Base-by-base conservation (phyloP, 768 basidiomycete genomes). In the Plicaturopsis crispa region DNA sequence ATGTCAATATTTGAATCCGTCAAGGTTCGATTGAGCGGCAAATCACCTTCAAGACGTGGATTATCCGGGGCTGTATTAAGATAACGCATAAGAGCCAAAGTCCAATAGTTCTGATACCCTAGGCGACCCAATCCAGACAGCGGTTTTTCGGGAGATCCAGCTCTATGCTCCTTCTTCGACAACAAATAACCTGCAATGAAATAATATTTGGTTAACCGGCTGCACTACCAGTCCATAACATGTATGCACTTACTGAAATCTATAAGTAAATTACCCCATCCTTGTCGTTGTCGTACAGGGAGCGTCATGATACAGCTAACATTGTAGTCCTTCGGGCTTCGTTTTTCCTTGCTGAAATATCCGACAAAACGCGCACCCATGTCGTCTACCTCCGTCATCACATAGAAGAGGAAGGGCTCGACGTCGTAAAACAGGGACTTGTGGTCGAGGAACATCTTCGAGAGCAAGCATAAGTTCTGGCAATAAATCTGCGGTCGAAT, bases 301-400 rank as follows among this genome's bases (percentile, higher is more conserved):
- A 99, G 66, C 13, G 96, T 98, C 93, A 99, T 97, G 55, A 99
- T 99, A 68, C 96, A 99, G 60, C 91, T 94, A 48, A 99, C 80
- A 64, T 99, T 99, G 60, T 91, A 92, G 53, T 91, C 87, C 62
- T 91, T 92, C 39, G 84, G 83, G 56, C 90, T 93, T 37, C 89
- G 72, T 66, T 99, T 99, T 72, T 99, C 96, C 61, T 99, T 99
- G 64, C 85, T 89, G 57, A 99, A 99, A 59, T 99, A 99, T 6
- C 96, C 96, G 38, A 99, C 85, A 53, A 99, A 99, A 38, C 86
- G 81, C 20, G 91, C 84, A 5, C 94, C 96, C 35, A 75, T 62
- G 24, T 91, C 89, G 62, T 96, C 89, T 41, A 75, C 71, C 55
- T 96, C 88, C 3, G 94, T 85, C 67, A 96, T 88, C 47, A 99